Base-by-base conservation (phyloP, 176 grass and related monocot species). In the Carex cristatella region DNA sequence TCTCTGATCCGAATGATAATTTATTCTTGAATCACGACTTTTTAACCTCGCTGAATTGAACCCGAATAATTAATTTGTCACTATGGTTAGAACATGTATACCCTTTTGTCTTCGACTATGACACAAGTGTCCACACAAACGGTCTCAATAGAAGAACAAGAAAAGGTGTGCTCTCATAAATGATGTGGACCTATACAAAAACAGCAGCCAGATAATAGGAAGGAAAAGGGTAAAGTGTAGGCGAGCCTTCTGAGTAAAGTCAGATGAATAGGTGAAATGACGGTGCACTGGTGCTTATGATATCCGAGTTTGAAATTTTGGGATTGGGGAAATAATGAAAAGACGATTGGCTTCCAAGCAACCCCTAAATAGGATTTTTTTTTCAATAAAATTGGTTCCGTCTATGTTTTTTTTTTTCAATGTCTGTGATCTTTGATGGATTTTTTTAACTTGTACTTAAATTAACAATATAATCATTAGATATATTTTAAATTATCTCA, bases 231-330 rank as follows among this genome's bases (percentile, higher is more conserved):
- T 62, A 81, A 81, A 62, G 54, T 63, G 16, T 81, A 81, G 57
- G 79, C 59, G 56, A 81, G 59, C 57, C 79, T 81, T 81, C 57
- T 63, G 79, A 63, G 57, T 81, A n/a, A 81, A 81, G 79, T 63
- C 59, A 81, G 10, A 79, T 57, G 53, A 54, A 30, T 38, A 81
- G 10, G 56, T 57, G 28, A 54, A 28, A 53, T 54, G 46, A 13
- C 23, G 49, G 13, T 51, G 48, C 48, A 51, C 48, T 51, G 48
- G 10, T 79, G 46, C n/a, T 28, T 61, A 81, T 63, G 54, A 81
- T 61, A 63, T 81, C 7, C 18, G 3, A 63, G 27, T 44, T 59
- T 61, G 57, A 81, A 81, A 81, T 5, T 81, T 59, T 59, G 59
- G 59, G 42, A 81, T 81, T 81, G 79, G 79, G 63, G 57, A 16